Conservation (phyloP, 148 eudicot genomes). For the Vaccinium myrtillus region DNA sequence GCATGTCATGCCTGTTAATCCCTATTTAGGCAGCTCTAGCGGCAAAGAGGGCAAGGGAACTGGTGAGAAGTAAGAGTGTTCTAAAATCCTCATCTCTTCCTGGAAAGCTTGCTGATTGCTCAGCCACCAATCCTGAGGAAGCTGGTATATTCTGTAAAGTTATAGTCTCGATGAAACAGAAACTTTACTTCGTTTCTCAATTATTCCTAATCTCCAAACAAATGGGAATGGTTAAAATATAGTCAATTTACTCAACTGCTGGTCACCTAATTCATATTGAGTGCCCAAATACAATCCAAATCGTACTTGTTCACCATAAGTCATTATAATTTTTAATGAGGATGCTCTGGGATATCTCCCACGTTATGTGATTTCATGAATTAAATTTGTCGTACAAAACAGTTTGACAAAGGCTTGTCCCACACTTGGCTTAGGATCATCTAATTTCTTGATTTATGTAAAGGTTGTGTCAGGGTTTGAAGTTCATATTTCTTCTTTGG, state of each 20-base stretch:
- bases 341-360: not conserved
- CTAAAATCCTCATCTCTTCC: slow-evolving; percentile 93
- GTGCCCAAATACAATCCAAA: not conserved
- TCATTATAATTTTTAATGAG: not conserved
- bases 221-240: not conserved
- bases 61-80: slow-evolving; percentile 86
- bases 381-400: not conserved
- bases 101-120: slow-evolving; percentile 99
- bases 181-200: not conserved
- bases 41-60: slow-evolving; percentile 93
- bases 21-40: slow-evolving; percentile 83
- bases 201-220: not conserved
- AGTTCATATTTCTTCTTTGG: slow-evolving; percentile 12
- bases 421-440: not conserved
- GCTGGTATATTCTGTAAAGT: slow-evolving; percentile 46
- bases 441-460: not conserved
- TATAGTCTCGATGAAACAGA: not conserved
- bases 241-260: not conserved
- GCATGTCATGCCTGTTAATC: slow-evolving; percentile 12
- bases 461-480: not conserved
- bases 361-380: not conserved
- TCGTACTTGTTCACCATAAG: not conserved
- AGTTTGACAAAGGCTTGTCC: not conserved
- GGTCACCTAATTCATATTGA: not conserved
- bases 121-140: slow-evolving; percentile 88